These are phyloP conservation scores for Podospora pseudopauciseta DNA, from an alignment of 495 filamentous ascomycete genomes.

Conservation along the genomic window DNA sequence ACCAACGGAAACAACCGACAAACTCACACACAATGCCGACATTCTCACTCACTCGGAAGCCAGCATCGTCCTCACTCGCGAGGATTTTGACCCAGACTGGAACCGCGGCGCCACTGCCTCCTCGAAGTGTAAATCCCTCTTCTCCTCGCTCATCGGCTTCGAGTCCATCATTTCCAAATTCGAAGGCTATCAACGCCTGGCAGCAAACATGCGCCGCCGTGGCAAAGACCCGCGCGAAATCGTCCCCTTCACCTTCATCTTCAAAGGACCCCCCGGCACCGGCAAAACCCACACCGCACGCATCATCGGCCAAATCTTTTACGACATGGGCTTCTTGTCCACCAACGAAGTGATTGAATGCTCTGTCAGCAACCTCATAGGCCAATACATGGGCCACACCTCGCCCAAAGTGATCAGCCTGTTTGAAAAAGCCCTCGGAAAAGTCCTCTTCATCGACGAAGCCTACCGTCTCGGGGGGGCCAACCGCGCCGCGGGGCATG, in stretches of 20 bases:
- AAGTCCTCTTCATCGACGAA: conserved; percentile 61
- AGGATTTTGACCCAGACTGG: conserved; percentile 64
- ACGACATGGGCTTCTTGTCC: conserved; percentile 58
- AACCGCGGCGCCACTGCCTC: conserved; percentile 47
- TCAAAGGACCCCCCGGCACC: conserved; percentile 48
- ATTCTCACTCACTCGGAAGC: background rate
- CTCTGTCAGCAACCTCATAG: conserved; percentile 57
- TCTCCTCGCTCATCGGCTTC: conserved; percentile 58
- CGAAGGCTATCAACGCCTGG: conserved; percentile 53
- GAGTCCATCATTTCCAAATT: conserved; percentile 58
- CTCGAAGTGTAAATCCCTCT: conserved; percentile 49
- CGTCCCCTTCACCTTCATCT: conserved; percentile 36
- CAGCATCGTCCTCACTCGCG: conserved; percentile 43
- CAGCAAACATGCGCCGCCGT: conserved; percentile 47
- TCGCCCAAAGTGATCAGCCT: conserved; percentile 53
- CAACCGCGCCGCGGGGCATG: background rate
- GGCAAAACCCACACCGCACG: conserved; percentile 67
- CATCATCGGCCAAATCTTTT: conserved; percentile 66
- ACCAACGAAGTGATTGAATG: conserved; percentile 52
- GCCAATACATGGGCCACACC: conserved; percentile 55
- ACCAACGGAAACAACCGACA: background rate
- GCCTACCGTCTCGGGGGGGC: conserved; percentile 51
- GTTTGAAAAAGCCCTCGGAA: conserved; percentile 54
- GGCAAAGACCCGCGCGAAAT: conserved; percentile 50
- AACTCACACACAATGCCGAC: background rate